phyloP scores from a whole-genome alignment of 2,329 filamentous ascomycete species.

The Annulohypoxylon truncatum region DNA sequence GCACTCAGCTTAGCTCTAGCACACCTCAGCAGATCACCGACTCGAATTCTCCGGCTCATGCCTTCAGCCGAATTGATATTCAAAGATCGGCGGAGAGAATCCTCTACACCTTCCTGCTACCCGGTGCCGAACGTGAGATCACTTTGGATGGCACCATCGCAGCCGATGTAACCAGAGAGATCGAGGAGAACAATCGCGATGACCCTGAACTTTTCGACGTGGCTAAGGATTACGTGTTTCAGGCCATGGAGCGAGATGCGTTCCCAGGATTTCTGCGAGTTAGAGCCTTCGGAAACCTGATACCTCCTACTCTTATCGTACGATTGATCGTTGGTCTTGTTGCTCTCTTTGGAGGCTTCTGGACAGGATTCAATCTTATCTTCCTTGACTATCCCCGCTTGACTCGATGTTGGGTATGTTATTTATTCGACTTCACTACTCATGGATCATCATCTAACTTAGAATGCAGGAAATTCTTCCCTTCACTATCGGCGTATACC shows the following conservation, averaged over 20 bases:
- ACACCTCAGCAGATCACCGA: slow-evolving; percentile 73
- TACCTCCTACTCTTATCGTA: slow-evolving; percentile 88
- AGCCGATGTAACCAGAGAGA: slow-evolving; percentile 83
- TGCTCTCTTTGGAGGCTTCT: slow-evolving; percentile 90
- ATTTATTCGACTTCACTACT: not conserved
- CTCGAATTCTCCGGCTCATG: slow-evolving; percentile 84
- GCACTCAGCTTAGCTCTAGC: slow-evolving; percentile 69
- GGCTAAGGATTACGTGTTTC: slow-evolving; percentile 99
- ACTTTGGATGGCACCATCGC: slow-evolving; percentile 90
- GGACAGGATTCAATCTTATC: slow-evolving; percentile 93
- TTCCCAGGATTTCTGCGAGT: slow-evolving; percentile 95
- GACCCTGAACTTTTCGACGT: slow-evolving; percentile 97
- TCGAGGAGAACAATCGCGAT: slow-evolving; percentile 91
- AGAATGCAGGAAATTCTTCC: slow-evolving; percentile 75
- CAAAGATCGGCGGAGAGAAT: slow-evolving; percentile 96
- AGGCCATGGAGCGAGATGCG: slow-evolving; percentile 99
- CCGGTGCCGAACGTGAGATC: slow-evolving; percentile 96
- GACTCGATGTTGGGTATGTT: slow-evolving; percentile 85
- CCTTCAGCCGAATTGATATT: slow-evolving; percentile 89
- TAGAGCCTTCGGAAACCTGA: slow-evolving; percentile 95
- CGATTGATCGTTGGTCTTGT: slow-evolving; percentile 87
- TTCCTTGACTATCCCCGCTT: slow-evolving; percentile 82
- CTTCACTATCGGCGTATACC: slow-evolving; percentile 91
- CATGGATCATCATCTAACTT: slow-evolving; percentile 33
- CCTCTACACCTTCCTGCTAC: slow-evolving; percentile 95